Base-by-base conservation (phyloP, 768 basidiomycete genomes). In the Boletus bicolor region DNA sequence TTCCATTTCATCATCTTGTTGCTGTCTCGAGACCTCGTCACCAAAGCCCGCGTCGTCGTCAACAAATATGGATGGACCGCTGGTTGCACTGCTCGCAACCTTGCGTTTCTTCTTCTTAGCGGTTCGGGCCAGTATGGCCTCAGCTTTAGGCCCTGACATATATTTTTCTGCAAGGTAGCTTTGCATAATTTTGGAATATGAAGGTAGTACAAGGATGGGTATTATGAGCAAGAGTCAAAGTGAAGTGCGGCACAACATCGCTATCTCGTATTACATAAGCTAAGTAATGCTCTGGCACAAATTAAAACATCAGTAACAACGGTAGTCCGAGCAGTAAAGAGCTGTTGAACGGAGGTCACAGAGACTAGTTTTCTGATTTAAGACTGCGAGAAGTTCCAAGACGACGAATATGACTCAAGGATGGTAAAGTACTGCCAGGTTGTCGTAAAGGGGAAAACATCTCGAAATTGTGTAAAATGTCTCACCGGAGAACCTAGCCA, bases 61-160 rank as follows among this genome's bases (percentile, higher is more conserved):
- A 34, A 73, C 74, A 57, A 82, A 76, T 62, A 68, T 64, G 21
- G 73, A 72, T 21, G 65, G 62, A 28, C 67, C 64, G 19, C 64
- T 58, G 21, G 58, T 53, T 19, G 66, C 51, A 17, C 61, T 55
- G 21, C 61, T 61, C 9, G 67, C 68, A 12, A 71, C 78, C 71
- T 87, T 89, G 50, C 85, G 80, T 73, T 89, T 92, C 57, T 69
- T 72, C 79, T 91, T 92, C 68, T 79, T 80, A 0, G 73, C 77
- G 0, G 81, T 70, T 44, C 83, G 83, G 4, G 93, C 78, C 8
- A 98, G 79, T 59, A 98, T 98, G 7, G 93, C 94, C 62, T 98
- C 96, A 2, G 95, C 93, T 66, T 98, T 98, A 0, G 92, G 85
- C 1, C 96, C 96, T 6, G 93, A 86, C 94, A 98, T 96, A 76